These are phyloP conservation scores for Haplosporangium sp. DNA, from an alignment of 371 early-diverging fungal genomes.

Conservation along the genomic window DNA sequence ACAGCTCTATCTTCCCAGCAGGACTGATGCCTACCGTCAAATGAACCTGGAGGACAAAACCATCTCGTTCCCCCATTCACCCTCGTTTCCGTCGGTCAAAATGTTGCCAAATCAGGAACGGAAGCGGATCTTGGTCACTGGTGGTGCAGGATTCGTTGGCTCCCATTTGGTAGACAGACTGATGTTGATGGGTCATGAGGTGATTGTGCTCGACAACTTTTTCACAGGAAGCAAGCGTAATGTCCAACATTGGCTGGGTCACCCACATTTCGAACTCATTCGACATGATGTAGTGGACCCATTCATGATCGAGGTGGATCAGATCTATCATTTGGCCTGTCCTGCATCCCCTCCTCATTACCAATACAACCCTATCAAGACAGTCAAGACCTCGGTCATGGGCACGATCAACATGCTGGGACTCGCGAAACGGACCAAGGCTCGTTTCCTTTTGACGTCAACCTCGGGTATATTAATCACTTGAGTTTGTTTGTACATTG, in stretches of 20 bases:
- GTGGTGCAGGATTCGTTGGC: conserved; percentile 94
- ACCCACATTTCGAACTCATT: conserved; percentile 89
- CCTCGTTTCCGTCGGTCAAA: conserved; percentile 66
- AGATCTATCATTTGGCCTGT: conserved; percentile 89
- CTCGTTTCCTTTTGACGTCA: conserved; percentile 83
- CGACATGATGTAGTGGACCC: conserved; percentile 89
- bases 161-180: conserved; percentile 87
- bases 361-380: conserved; percentile 90
- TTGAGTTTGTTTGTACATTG: not conserved
- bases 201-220: conserved; percentile 88
- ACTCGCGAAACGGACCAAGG: conserved; percentile 86
- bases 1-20: conserved; percentile 43
- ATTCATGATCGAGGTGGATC: conserved; percentile 86
- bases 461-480: conserved; percentile 74
- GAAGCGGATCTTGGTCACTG: conserved; percentile 88
- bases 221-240: conserved; percentile 82
- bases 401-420: conserved; percentile 93
- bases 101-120: conserved; percentile 64
- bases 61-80: conserved; percentile 60
- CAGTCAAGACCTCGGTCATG: conserved; percentile 88
- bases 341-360: conserved; percentile 93
- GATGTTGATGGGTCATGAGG: conserved; percentile 90
- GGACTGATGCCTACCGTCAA: conserved; percentile 21
- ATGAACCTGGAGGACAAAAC: conserved; percentile 51
- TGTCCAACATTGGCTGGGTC: conserved; percentile 87